Percentiles rank a stretch among this genome's conserved stretches.
Evolutionary conservation across 2,329 filamentous ascomycete species (phyloP).

Genomic region (Stemphylium beticola): DNA sequence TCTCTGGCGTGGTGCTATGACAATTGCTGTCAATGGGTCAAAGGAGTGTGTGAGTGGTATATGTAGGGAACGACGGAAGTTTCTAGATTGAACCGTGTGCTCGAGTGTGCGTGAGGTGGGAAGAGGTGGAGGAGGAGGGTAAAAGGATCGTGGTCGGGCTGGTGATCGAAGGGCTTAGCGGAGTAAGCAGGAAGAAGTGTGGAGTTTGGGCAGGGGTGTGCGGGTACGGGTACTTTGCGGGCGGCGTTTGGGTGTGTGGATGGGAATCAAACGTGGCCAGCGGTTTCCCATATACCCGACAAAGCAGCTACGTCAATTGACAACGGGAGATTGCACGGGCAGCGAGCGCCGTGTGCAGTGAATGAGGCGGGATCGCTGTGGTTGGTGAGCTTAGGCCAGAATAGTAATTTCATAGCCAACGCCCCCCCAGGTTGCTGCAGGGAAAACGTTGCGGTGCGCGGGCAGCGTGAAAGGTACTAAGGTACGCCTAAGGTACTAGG

Average conservation of each 20-base stretch:
- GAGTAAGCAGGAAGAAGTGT: constrained; percentile 33
- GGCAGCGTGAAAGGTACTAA: constrained; percentile 14
- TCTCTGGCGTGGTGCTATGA: constrained; percentile 7
- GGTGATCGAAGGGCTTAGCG: constrained; percentile 33
- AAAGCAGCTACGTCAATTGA: constrained; percentile 16
- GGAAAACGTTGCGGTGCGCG: constrained; percentile 16
- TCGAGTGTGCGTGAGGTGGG: constrained; percentile 11
- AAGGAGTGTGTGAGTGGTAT: constrained; percentile 27
- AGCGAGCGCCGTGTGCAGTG: constrained; percentile 2
- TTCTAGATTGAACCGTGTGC: constrained; percentile 17
- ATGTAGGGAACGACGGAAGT: constrained; percentile 24
- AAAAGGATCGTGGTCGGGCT: constrained; percentile 30
- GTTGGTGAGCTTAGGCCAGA: constrained; percentile 9
- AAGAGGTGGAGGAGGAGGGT: constrained; percentile 15
- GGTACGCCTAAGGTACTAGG: constrained; percentile 9
- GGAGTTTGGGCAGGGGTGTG: constrained; percentile 24
- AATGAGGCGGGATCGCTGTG: constrained; percentile 2
- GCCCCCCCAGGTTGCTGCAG: background rate
- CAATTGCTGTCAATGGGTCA: constrained; percentile 11
- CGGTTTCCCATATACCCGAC: constrained; percentile 33
- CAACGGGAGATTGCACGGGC: background rate
- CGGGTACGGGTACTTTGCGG: background rate
- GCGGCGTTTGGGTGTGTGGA: background rate
- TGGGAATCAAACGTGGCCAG: constrained; percentile 18
- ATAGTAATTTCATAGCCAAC: background rate